A percentile compares a stretch with the other conserved stretches of the same genome.
Conservation (phyloP, 441 rosid genomes). For the Biscutella laevigata region DNA sequence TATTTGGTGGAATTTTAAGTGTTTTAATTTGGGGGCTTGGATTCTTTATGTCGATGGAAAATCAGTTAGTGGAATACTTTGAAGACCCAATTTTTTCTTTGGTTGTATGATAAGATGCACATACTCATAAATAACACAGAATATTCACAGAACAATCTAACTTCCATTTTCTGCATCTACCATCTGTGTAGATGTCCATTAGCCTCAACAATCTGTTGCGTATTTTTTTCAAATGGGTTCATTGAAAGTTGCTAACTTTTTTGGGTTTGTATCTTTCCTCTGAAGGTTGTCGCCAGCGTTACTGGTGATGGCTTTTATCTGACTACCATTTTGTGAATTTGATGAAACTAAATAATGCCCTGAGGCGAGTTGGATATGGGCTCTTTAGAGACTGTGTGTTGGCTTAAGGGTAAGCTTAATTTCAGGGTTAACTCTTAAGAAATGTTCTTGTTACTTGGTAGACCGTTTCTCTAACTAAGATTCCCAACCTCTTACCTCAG, state of each 20-base stretch:
- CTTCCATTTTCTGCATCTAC: constrained; percentile 12
- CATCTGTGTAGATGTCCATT: too few species aligned
- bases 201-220: too few species aligned
- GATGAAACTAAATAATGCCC: constrained; percentile 43
- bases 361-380: too few species aligned
- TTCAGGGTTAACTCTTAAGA: background rate
- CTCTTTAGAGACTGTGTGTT: constrained; percentile 31
- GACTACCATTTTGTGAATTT: constrained; percentile 24
- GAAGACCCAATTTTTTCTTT: constrained; percentile 1
- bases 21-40: background rate
- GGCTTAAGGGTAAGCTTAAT: constrained; percentile 37
- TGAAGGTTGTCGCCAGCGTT: constrained; percentile 11
- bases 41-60: constrained; percentile 7
- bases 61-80: constrained; percentile 11
- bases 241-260: constrained; percentile 8
- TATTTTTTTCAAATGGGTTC: background rate
- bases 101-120: background rate
- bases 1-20: constrained; percentile 8
- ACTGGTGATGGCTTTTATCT: constrained; percentile 20
- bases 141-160: background rate
- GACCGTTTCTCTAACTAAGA: background rate
- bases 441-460: background rate
- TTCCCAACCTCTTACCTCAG: background rate
- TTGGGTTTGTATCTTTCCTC: background rate
- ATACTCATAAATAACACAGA: background rate